Percentiles rank a stretch among this genome's conserved stretches.
Conservation (phyloP, 129 eudicot genomes). For the Cynara cardunculus region DNA sequence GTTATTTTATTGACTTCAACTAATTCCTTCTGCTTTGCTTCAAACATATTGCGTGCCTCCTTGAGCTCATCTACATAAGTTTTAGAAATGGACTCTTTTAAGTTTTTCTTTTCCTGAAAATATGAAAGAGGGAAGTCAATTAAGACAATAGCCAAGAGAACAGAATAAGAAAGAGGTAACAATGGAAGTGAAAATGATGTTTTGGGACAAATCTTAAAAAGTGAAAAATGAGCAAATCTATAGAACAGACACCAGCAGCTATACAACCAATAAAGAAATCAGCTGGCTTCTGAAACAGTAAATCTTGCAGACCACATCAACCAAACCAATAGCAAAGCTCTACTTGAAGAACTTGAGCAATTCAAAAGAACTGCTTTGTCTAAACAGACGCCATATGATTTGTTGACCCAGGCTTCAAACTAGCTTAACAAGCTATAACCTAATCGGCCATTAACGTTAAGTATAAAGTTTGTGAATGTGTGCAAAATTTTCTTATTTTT, state of each 20-base stretch:
- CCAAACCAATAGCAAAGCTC: neutral
- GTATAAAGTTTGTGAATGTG: neutral
- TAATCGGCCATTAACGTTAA: neutral
- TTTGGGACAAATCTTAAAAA: neutral
- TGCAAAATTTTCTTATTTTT: neutral
- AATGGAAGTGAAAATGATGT: neutral
- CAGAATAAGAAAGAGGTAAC: neutral
- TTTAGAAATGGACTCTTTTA: constrained; percentile 70
- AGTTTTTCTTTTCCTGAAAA: constrained; percentile 71
- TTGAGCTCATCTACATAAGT: constrained; percentile 55
- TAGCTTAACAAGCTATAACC: neutral
- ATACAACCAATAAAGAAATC: neutral
- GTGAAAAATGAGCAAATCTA: neutral
- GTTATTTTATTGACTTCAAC: constrained; percentile 45
- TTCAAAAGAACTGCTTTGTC: neutral
- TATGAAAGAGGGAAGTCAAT: neutral
- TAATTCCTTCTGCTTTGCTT: constrained; percentile 69
- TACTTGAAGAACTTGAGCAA: neutral
- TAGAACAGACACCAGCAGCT: neutral
- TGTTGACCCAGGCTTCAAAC: neutral
- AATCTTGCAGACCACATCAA: neutral
- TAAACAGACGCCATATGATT: neutral
- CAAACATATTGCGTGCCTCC: constrained; percentile 51
- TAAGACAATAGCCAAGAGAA: neutral
- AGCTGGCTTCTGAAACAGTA: neutral